Evolutionary conservation across 768 basidiomycete species (phyloP).

Genomic region (Phylloporus rhodoxanthus): DNA sequence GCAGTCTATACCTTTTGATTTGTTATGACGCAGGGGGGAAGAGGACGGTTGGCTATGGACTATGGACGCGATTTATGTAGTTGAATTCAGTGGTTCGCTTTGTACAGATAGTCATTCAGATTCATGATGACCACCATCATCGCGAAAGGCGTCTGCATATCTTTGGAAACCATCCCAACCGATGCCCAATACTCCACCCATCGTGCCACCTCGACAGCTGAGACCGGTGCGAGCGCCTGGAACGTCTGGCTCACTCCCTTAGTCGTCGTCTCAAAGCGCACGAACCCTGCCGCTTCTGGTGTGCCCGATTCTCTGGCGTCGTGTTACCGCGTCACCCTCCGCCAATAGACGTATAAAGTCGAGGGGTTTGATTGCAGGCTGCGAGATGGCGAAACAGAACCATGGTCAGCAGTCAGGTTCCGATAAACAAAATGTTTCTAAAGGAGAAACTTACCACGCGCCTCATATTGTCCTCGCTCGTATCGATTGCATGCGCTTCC

Average conservation of each 20-base stretch:
- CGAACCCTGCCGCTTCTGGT: conserved; percentile 3
- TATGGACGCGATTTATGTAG: too few species aligned
- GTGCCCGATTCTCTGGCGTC: not conserved
- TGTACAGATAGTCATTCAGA: too few species aligned
- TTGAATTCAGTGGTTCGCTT: too few species aligned
- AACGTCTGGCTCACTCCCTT: conserved; percentile 33
- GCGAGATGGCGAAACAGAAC: not conserved
- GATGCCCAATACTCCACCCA: conserved; percentile 39
- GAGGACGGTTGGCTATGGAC: too few species aligned
- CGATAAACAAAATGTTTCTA: not conserved
- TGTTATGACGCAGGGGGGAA: too few species aligned
- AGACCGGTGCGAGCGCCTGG: conserved; percentile 16
- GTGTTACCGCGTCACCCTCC: conserved; percentile 11
- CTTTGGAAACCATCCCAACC: conserved; percentile 17
- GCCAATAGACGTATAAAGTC: conserved; percentile 20
- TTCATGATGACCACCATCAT: too few species aligned
- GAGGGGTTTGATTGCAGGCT: conserved; percentile 33
- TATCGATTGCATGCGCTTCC: conserved; percentile 6
- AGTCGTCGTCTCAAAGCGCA: conserved; percentile 24
- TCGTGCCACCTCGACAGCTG: conserved; percentile 18
- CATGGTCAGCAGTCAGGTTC: not conserved
- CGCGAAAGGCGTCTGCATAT: not conserved
- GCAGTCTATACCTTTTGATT: too few species aligned
- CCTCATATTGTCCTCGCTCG: conserved; percentile 19
- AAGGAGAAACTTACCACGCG: conserved; percentile 25